Percentiles rank a stretch among this genome's conserved stretches.
Evolutionary conservation across 257 asterid species (phyloP).

Genomic region (Penstemon davidsonii): DNA sequence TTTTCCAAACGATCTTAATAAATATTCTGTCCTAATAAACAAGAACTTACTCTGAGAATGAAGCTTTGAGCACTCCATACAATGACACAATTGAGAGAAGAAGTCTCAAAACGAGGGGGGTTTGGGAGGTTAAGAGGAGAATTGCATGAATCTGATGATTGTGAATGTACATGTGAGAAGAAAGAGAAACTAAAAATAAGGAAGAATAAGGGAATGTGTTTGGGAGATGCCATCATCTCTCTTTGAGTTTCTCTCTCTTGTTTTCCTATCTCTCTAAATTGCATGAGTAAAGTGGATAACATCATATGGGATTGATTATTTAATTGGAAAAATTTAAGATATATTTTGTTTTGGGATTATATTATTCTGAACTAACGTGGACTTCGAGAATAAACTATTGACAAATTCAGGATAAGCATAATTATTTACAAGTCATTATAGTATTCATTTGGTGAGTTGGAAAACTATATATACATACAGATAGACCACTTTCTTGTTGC

Average conservation of each 20-base stretch:
- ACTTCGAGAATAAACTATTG: not conserved
- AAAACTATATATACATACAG: too few species aligned
- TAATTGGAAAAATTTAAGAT: too few species aligned
- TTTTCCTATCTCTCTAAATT: not conserved
- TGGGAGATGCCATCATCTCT: not conserved
- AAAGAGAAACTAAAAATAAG: constrained; percentile 23
- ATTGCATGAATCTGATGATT: constrained; percentile 56
- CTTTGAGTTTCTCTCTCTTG: not conserved
- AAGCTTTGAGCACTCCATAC: constrained; percentile 65
- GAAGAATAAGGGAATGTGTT: not conserved
- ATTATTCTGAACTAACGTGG: too few species aligned
- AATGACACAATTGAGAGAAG: constrained; percentile 56
- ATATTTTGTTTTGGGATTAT: too few species aligned
- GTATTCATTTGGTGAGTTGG: not conserved
- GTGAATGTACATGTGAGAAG: constrained; percentile 46
- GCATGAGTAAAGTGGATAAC: not conserved
- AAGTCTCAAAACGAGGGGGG: constrained; percentile 49
- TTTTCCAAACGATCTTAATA: too few species aligned
- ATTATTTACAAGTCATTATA: not conserved
- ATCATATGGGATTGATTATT: not conserved
- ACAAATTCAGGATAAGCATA: not conserved
- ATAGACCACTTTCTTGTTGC: not conserved
- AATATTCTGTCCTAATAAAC: too few species aligned
- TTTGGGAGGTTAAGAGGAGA: constrained; percentile 38
- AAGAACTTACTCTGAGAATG: constrained; percentile 71